Conservation (phyloP, 257 asterid genomes). For the Ligustrum vulgare region DNA sequence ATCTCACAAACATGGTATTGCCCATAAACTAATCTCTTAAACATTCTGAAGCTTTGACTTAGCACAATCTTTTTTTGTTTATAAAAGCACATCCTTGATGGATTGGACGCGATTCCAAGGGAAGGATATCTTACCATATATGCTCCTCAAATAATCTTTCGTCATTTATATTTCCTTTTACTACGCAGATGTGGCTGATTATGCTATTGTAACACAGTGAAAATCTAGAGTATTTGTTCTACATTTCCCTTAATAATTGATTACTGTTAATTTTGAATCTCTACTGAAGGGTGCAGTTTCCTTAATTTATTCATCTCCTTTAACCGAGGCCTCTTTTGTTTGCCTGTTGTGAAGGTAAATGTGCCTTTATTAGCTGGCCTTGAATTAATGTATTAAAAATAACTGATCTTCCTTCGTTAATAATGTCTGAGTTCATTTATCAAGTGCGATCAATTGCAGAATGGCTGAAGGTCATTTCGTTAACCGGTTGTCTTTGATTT, state of each 20-base stretch:
- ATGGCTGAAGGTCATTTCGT: conserved; percentile 3
- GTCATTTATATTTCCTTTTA: background rate
- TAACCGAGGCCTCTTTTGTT: background rate
- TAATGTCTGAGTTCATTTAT: background rate
- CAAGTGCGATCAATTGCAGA: conserved; percentile 14
- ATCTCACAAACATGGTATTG: background rate
- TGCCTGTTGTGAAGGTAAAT: background rate
- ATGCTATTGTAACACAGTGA: background rate
- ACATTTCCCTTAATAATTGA: background rate
- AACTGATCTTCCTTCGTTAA: background rate
- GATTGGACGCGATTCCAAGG: background rate
- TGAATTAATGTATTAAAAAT: background rate
- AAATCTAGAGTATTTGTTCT: background rate
- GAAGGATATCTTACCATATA: background rate
- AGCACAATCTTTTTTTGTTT: background rate
- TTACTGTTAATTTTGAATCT: background rate
- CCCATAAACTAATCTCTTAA: background rate
- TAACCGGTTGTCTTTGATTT: background rate
- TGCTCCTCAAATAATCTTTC: background rate
- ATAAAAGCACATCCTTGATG: background rate
- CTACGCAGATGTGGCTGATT: background rate
- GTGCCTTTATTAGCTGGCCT: background rate
- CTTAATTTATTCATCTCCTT: background rate
- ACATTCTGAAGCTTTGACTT: background rate
- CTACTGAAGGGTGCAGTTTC: background rate